Base-by-base conservation (phyloP, 2,329 filamentous ascomycete species). In the Colletotrichum musicola region DNA sequence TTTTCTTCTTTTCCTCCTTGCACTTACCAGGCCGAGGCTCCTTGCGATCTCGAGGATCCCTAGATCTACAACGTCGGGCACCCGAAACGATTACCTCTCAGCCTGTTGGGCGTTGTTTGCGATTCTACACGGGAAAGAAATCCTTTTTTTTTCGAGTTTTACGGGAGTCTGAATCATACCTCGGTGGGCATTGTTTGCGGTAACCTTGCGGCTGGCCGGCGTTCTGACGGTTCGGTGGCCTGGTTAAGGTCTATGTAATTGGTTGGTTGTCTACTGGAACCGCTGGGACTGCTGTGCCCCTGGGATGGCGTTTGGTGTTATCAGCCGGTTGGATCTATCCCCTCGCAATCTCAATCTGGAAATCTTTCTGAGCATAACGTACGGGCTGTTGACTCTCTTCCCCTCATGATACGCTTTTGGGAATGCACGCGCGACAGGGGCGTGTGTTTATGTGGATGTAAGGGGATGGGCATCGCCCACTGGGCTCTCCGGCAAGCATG, bases 31-130 rank as follows among this genome's bases (percentile, higher is more conserved):
- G 65, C 54, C 65, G 62, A 60, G 44, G 54, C 60, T 64, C 20
- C 60, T 49, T 35, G n/a, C 54, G 49, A 54, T 59, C 49, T 47
- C 30, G 40, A 58, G 38, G 40, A 40, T 38, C 65, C 60, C 54
- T 40, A 25, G 60, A 68, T 68, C 61, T 68, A 49, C 49, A 68
- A 64, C 54, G 40, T 64, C 47, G 60, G 61, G 65, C 54, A 54
- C 54, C 30, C 16, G 30, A 25, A 54, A 7, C 54, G 10, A 9
- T 46, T 30, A 49, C 25, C 42, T 40, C 46, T 20, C n/a, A 10
- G n/a, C 18, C 12, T 49, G 16, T 49, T 9, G 16, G 40, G 40
- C 5, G 27, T 22, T 51, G 4, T 65, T 12, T 42, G 16, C 13
- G 22, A 30, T 16, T 6, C 18, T 59, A 10, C 47, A 7, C 12